Evolutionary conservation across 2,329 filamentous ascomycete genomes (phyloP).

Genomic region (Leptodontidium sp.): DNA sequence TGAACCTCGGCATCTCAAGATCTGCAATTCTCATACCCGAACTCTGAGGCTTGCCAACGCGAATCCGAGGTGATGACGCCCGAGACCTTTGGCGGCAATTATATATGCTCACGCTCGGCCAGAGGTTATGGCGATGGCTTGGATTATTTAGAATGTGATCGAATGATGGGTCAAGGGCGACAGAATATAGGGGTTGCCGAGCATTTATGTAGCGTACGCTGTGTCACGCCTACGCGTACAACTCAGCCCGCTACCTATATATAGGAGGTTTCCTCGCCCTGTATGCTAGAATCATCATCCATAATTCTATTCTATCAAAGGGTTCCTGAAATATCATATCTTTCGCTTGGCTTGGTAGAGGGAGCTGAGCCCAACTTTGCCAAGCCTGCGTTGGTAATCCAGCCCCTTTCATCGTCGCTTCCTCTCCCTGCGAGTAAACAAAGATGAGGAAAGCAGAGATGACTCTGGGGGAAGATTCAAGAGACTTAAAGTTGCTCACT

Average conservation of each 20-base stretch:
- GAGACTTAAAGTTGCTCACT: too few relatives aligned
- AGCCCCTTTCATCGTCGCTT: slow-evolving; percentile 2
- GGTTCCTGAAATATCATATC: not conserved
- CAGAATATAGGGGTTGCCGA: too few relatives aligned
- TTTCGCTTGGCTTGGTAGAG: not conserved
- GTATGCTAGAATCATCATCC: too few relatives aligned
- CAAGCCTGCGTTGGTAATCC: not conserved
- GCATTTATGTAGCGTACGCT: too few relatives aligned
- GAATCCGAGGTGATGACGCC: not conserved
- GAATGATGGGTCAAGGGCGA: not conserved
- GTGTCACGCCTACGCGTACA: too few relatives aligned
- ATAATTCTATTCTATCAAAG: too few relatives aligned
- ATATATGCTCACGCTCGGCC: too few relatives aligned
- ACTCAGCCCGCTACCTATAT: too few relatives aligned
- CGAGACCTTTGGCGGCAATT: not conserved
- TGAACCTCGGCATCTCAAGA: slow-evolving; percentile 13
- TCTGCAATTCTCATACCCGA: slow-evolving; percentile 7
- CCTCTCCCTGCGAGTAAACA: not conserved
- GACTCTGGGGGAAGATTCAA: too few relatives aligned
- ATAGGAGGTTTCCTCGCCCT: too few relatives aligned
- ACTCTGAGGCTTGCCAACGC: not conserved
- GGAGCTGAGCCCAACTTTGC: too few relatives aligned
- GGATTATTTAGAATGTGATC: not conserved
- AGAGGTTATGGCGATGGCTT: too few relatives aligned
- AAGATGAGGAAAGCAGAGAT: not conserved